Evolutionary conservation across 352 stramenopile genomes (phyloP), one percentile per base, ranked within the genome.

Genomic region (Peronosclerospora sorghi): DNA sequence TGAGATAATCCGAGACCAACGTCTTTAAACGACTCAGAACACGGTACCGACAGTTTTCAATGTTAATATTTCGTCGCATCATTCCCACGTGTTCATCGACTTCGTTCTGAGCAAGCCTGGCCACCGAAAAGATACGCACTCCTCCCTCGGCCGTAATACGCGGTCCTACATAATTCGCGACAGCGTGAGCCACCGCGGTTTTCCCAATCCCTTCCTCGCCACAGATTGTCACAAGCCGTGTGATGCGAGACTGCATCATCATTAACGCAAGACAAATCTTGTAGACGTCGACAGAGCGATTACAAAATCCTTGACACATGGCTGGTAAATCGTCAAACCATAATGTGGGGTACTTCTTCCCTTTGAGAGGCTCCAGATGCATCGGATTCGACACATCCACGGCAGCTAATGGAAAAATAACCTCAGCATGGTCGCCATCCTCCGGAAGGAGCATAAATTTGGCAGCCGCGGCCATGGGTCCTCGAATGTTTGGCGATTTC

Each of bases 371-470:
- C 2, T 61, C 73, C 0, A 86, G 46, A 35, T 83, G 68, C 4
- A 65, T 56, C 2, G 52, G 62, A 5, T 54, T 65, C 15, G 45
- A 61, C 1, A 68, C 61, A 18, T 76, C 57, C 10, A 78, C 65
- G 9, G 67, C 63, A 7, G 73, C 59, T 15, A 85, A 59, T 8
- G 78, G 78, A 41, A 90, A 90, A 30, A 90, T 86, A 35, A 90
- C 58, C 53, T 90, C 78, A 5, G 68, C 80, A 50, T 91, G 78
- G 15, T 91, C 78, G 2, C 68, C 74, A 41, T 70, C 60, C 35
- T 88, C 78, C 5, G 78, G 78, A 18, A 88, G 49, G 12, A 91
- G 45, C 55, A 86, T 43, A 34, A 91, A 91, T 29, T 91, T 91
- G 34, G 81, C 52, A 8, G 75, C 65, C 2, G 85, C 78, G 21